Evolutionary conservation across 768 basidiomycete species (phyloP), one percentile per base, ranked within the genome.

Genomic region (Suillus lakei): DNA sequence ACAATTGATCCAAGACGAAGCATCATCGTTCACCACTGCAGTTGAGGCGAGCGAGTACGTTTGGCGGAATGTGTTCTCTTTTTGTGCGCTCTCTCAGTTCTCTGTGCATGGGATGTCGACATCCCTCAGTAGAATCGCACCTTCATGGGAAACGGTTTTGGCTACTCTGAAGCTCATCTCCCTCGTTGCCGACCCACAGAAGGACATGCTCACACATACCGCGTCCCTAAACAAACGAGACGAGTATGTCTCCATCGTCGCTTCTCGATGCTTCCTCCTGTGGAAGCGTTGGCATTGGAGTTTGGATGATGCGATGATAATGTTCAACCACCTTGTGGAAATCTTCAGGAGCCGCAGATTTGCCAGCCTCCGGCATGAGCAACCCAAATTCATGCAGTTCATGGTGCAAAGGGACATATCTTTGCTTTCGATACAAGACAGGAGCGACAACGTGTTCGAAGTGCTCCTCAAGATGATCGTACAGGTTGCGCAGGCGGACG

Each of bases 41-140:
- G 67, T 85, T 1, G 78, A 81, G 48, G 77, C 78, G 18, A 88
- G 87, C 69, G 96, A 98, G 75, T 71, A 79, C 16, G 78, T 88
- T n/a, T 96, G 95, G 92, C 83, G 81, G 43, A 79, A 83, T 8
- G 82, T 91, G 7, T 91, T 93, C 71, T 84, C 82, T 30, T 75
- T 96, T 1, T 91, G 87, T 65, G 85, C 89, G 1, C 76, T 96
- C 15, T 92, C 92, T 0, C 95, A 96, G 70, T 92, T 97, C 78
- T 90, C 90, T 1, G 71, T 80, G 0, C 76, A 81, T 38, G 90
- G 90, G 12, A 65, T 81, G 41, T 76, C 82, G 5, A 79, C 79
- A 2, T 73, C 80, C 23, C 63, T 65, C 6, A 76, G 77, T 28
- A 78, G 78, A 4, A 80, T 91, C 18, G 78, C 82, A 4, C 78